A percentile compares a stretch with the other conserved stretches of the same genome.
Conservation (phyloP, 2,329 filamentous ascomycete species). For the Venturia asperata region DNA sequence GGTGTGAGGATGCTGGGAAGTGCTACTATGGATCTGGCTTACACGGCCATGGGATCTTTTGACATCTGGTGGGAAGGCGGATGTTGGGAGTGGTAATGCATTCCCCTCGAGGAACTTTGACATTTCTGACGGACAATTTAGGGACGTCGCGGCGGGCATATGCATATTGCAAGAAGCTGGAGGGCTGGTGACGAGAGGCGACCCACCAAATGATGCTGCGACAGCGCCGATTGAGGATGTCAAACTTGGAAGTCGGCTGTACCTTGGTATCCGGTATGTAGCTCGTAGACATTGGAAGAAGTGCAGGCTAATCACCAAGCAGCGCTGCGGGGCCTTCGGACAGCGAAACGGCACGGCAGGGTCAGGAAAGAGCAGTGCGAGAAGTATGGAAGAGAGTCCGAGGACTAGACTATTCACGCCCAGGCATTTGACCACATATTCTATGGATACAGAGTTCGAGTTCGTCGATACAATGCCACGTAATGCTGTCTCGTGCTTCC, state of each 20-base stretch:
- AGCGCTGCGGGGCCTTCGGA: constrained; percentile 58
- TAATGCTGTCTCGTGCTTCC: background rate
- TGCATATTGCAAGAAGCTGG: constrained; percentile 67
- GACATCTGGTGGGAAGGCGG: constrained; percentile 82
- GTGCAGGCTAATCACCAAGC: background rate
- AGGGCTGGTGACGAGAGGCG: constrained; percentile 65
- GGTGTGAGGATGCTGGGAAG: constrained; percentile 60
- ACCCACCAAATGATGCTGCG: constrained; percentile 54
- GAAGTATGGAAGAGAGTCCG: constrained; percentile 67
- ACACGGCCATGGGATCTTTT: constrained; percentile 66
- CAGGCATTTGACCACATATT: constrained; percentile 42
- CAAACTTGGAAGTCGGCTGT: constrained; percentile 59
- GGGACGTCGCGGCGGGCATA: constrained; percentile 70
- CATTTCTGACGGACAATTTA: background rate
- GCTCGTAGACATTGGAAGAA: constrained; percentile 36
- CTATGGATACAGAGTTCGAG: background rate
- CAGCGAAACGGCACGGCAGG: constrained; percentile 56
- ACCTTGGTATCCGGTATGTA: constrained; percentile 51
- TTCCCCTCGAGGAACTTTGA: background rate
- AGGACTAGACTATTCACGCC: constrained; percentile 58
- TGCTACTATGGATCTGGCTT: constrained; percentile 67
- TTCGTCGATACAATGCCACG: background rate
- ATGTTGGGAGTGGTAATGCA: constrained; percentile 65
- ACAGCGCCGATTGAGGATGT: constrained; percentile 53
- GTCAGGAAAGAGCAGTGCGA: constrained; percentile 62